phyloP scores from a whole-genome alignment of 2,329 filamentous ascomycete genomes.

The Furcasterigmium sp. region DNA sequence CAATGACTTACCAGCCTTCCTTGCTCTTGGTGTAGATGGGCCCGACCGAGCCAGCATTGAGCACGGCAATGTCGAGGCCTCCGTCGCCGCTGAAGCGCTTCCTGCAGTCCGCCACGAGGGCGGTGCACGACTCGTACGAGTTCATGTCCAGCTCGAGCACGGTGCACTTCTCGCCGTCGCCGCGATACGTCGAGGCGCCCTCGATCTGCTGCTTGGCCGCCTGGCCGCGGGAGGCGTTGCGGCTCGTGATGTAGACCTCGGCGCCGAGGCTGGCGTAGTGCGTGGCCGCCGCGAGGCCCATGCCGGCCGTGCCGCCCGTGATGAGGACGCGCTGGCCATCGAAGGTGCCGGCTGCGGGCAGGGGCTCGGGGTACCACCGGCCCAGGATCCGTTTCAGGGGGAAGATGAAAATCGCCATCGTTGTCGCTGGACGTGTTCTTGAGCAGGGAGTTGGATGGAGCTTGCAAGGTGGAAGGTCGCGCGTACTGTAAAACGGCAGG shows the following conservation, averaged over 20 bases:
- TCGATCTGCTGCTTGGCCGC: slow-evolving; percentile 30
- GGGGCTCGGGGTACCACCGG: no score
- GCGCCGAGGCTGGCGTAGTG: slow-evolving; percentile 34
- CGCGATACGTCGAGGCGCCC: background rate
- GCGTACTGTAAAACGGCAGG: no score
- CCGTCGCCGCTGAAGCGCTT: slow-evolving; percentile 13
- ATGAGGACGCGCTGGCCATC: slow-evolving; percentile 26
- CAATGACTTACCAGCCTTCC: slow-evolving; percentile 37
- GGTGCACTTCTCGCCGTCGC: no score
- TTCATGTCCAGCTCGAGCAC: no score
- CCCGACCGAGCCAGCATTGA: slow-evolving; percentile 21
- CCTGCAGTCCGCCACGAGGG: no score
- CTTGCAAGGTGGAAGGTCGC: no score
- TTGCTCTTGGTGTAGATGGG: slow-evolving; percentile 9
- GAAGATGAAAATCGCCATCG: no score
- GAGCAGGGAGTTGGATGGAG: no score
- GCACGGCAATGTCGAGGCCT: slow-evolving; percentile 15
- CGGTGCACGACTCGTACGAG: no score
- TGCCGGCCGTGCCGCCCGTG: slow-evolving; percentile 33
- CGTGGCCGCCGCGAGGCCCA: slow-evolving; percentile 32
- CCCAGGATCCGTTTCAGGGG: no score
- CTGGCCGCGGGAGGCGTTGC: slow-evolving; percentile 27
- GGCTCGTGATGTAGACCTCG: slow-evolving; percentile 33
- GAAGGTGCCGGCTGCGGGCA: no score
- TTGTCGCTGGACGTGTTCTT: no score